Percentiles rank a stretch among this genome's conserved stretches.
Conservation (phyloP, 192 early-diverging fungal genomes). For the Backusella macrospora region DNA sequence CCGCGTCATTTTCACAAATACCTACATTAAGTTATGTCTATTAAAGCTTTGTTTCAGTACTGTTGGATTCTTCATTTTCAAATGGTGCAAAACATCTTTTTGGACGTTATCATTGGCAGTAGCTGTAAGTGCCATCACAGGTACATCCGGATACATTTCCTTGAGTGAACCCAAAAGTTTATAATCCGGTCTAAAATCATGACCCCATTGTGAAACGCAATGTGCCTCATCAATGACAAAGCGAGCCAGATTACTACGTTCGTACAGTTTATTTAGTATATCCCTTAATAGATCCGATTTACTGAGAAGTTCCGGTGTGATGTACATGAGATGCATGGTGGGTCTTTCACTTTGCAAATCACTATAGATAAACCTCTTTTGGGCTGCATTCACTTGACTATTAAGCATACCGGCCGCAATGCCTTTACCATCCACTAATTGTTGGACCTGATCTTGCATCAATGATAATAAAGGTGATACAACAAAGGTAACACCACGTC, state of each 20-base stretch:
- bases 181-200: constrained; percentile 85
- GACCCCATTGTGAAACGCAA: constrained; percentile 96
- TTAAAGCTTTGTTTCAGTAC: constrained; percentile 89
- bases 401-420: constrained; percentile 70
- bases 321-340: constrained; percentile 72
- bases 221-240: constrained; percentile 98
- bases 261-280: constrained; percentile 59
- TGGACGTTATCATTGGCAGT: constrained; percentile 92
- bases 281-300: constrained; percentile 62
- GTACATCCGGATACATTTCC: constrained; percentile 71
- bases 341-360: constrained; percentile 55
- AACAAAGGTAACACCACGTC: constrained; percentile 79
- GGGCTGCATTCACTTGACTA: constrained; percentile 55
- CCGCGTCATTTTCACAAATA: too few relatives aligned
- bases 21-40: constrained; percentile 70
- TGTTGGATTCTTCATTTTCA: constrained; percentile 71
- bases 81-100: constrained; percentile 74
- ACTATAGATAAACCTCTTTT: constrained; percentile 56
- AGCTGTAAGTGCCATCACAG: constrained; percentile 94
- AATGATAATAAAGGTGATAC: constrained; percentile 94
- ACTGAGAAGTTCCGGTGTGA: constrained; percentile 87
- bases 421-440: constrained; percentile 63
- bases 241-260: constrained; percentile 67
- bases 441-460: constrained; percentile 91
- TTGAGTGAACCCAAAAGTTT: constrained; percentile 67